Evolutionary conservation across 345 rosid species (phyloP).

Genomic region (Eucalyptus regnans): DNA sequence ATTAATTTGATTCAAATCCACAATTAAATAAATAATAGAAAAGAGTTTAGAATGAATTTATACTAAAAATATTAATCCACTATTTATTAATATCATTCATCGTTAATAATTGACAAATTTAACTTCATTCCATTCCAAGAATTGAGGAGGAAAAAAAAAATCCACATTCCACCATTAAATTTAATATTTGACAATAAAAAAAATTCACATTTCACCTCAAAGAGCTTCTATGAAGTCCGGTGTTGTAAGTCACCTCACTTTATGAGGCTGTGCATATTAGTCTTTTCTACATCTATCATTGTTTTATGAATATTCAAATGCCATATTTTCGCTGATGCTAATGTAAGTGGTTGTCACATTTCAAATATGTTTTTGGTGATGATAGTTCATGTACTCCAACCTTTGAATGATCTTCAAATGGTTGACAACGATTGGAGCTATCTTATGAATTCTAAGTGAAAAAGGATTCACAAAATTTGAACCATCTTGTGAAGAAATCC

Average conservation of each 20-base stretch:
- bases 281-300: background rate
- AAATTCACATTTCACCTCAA: slow-evolving; percentile 26
- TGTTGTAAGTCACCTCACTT: slow-evolving; percentile 36
- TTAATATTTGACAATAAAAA: too few species aligned
- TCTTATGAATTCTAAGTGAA: background rate
- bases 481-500: background rate
- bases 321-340: background rate
- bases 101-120: too few species aligned
- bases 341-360: background rate
- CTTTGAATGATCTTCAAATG: background rate
- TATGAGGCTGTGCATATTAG: background rate
- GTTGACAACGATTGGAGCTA: background rate
- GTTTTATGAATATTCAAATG: background rate
- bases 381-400: background rate
- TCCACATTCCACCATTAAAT: too few species aligned
- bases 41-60: too few species aligned
- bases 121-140: too few species aligned
- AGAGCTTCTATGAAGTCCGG: slow-evolving; percentile 61
- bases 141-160: too few species aligned
- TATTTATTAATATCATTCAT: too few species aligned
- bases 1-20: too few species aligned
- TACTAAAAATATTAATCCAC: too few species aligned
- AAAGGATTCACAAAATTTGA: background rate
- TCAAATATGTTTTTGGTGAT: background rate
- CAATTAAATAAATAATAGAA: too few species aligned